phyloP scores from a whole-genome alignment of 2,329 filamentous ascomycete genomes.

The Fusarium musae region DNA sequence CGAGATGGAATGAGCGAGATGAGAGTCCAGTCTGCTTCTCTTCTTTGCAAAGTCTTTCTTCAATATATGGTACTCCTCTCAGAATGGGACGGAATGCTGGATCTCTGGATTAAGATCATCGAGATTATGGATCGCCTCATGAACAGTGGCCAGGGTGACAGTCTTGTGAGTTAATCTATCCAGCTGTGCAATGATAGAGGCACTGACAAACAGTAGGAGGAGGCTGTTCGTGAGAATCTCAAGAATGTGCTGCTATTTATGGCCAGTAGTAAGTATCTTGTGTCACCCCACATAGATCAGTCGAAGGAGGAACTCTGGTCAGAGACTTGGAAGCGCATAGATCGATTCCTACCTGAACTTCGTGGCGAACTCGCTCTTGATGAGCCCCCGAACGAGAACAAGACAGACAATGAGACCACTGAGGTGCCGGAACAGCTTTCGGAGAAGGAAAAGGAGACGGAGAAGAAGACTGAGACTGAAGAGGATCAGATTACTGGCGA shows the following conservation, averaged over 20 bases:
- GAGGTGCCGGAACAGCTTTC: not conserved
- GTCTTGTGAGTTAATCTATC: conserved; percentile 70
- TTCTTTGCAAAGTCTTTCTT: conserved; percentile 94
- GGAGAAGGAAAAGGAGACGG: conserved; percentile 3
- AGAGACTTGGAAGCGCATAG: conserved; percentile 74
- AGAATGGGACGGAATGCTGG: conserved; percentile 88
- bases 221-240: conserved; percentile 92
- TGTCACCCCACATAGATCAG: conserved; percentile 70
- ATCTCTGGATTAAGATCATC: conserved; percentile 91
- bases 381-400: conserved; percentile 43
- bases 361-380: conserved; percentile 67
- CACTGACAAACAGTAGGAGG: conserved; percentile 69
- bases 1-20: conserved; percentile 95
- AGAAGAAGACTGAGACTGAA: conserved; percentile 8
- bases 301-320: conserved; percentile 67
- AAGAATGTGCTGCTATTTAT: conserved; percentile 98
- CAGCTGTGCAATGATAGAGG: not conserved
- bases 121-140: conserved; percentile 96
- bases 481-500: conserved; percentile 6
- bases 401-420: not conserved
- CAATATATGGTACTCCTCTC: conserved; percentile 89
- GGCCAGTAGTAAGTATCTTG: conserved; percentile 86
- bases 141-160: conserved; percentile 94
- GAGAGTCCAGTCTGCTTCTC: conserved; percentile 86
- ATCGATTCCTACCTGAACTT: conserved; percentile 72